phyloP scores from a whole-genome alignment of 1,284 basidiomycete genomes.

The Amylostereum chailletii region DNA sequence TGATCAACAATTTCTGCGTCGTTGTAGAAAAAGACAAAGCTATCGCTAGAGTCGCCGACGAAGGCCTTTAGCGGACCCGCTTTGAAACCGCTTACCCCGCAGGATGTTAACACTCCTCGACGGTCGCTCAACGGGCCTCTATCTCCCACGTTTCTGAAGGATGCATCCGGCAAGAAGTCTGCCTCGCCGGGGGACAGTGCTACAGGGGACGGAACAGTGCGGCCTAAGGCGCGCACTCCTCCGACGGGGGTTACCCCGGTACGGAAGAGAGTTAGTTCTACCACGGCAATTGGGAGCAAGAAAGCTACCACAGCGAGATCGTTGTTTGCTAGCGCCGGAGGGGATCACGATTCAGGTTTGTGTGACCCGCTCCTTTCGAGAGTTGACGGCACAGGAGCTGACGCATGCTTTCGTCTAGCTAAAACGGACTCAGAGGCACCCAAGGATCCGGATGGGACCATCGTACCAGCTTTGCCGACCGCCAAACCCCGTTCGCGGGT shows the following conservation, averaged over 20 bases:
- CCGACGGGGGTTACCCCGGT: neutral
- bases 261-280: slow-evolving; percentile 11
- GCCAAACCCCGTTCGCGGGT: too few species aligned
- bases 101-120: slow-evolving; percentile 10
- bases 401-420: too few species aligned
- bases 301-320: slow-evolving; percentile 8
- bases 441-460: too few species aligned
- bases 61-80: slow-evolving; percentile 13
- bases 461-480: too few species aligned
- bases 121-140: slow-evolving; percentile 2
- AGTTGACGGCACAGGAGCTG: too few species aligned
- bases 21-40: slow-evolving; percentile 16
- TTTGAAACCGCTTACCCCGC: slow-evolving; percentile 15
- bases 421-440: too few species aligned
- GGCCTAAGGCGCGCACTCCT: neutral
- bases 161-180: neutral
- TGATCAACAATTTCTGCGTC: neutral
- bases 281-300: slow-evolving; percentile 9
- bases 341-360: too few species aligned
- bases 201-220: neutral
- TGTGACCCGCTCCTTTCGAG: too few species aligned
- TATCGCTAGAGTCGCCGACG: slow-evolving; percentile 13
- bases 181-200: slow-evolving; percentile 5
- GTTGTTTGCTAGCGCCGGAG: slow-evolving; percentile 5
- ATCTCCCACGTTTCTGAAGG: neutral